Percentiles rank a stretch among this genome's conserved stretches.
These are phyloP conservation scores for Claviceps sp. DNA, from an alignment of 2,329 filamentous ascomycete genomes.

Conservation along the genomic window DNA sequence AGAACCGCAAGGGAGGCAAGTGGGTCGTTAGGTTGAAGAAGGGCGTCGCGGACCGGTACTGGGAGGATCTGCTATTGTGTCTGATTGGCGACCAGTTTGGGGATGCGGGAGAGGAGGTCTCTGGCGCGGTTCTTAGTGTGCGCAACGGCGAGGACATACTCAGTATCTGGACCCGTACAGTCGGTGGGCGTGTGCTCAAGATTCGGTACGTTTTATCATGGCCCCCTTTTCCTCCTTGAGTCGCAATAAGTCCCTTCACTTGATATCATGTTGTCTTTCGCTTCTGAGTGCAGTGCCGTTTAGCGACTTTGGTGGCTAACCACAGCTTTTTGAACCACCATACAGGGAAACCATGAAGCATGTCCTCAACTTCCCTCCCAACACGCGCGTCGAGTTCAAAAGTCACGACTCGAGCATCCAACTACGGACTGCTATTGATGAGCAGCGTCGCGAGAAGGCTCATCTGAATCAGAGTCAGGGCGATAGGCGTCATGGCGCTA, in stretches of 20 bases:
- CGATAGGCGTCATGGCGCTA: conserved; percentile 23
- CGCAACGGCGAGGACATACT: conserved; percentile 93
- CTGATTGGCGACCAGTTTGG: conserved; percentile 89
- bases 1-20: conserved; percentile 91
- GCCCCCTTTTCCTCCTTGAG: not conserved
- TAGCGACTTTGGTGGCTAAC: not conserved
- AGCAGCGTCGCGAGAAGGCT: conserved; percentile 77
- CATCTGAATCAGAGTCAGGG: conserved; percentile 28
- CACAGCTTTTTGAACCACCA: not conserved
- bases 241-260: no score
- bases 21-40: conserved; percentile 97
- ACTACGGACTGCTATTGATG: conserved; percentile 79
- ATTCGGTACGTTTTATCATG: conserved; percentile 56
- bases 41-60: conserved; percentile 89
- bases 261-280: no score
- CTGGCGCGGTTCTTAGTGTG: conserved; percentile 86
- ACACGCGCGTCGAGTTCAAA: conserved; percentile 90
- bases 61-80: conserved; percentile 85
- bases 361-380: conserved; percentile 68
- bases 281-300: no score
- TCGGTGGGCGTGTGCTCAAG: conserved; percentile 87
- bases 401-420: conserved; percentile 93
- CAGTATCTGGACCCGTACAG: conserved; percentile 93
- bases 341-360: conserved; percentile 84
- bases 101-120: conserved; percentile 87